Base-by-base conservation (phyloP, 495 filamentous ascomycete genomes). In the Podospora tetraspora region DNA sequence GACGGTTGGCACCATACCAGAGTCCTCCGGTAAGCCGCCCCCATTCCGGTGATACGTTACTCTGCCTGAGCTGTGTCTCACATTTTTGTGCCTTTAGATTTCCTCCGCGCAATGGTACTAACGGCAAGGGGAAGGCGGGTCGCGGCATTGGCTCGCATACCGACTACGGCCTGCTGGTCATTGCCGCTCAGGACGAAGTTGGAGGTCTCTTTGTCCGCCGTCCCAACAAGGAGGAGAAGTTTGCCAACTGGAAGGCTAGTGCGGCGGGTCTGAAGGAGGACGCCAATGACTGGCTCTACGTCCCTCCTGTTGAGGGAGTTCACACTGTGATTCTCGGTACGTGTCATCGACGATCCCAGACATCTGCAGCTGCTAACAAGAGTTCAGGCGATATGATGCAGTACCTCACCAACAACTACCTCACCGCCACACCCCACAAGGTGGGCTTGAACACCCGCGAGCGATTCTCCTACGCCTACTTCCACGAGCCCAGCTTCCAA, bases 1-100 rank as follows among this genome's bases (percentile, higher is more conserved):
- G 80, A 83, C 71, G 81, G 81, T 2, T 83, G 81, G 81, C 80
- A 83, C 68, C 81, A 83, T 65, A 79, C 80, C 69, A 73, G 81
- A 52, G 73, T 82, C 29, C 73, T 83, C 24, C 71, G 77, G 77
- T 79, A 64, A 67, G 74, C 63, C 27, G 52, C 19, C 9, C 34
- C 34, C 12, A 68, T 66, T 29, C 24, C 27, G 25, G 64, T 62
- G 52, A 34, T 24, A 64, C 66, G 64, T 59, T 57, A 21, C 56
- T 60, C 34, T 9, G 56, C 25, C n/a, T 56, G 29, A 58, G 24
- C 57, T 59, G 57, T 61, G 61, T 69, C 64, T 70, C 63, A 64
- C 60, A 27, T 21, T 8, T 60, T 60, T 21, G 32, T 64, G 19
- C 24, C 27, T 37, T 43, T 32, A 78, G 80, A 19, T 83, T 82